Percentiles rank a stretch among this genome's conserved stretches.
Evolutionary conservation across 805 yeast genomes (phyloP).

Genomic region (Kuraishia floccosa): DNA sequence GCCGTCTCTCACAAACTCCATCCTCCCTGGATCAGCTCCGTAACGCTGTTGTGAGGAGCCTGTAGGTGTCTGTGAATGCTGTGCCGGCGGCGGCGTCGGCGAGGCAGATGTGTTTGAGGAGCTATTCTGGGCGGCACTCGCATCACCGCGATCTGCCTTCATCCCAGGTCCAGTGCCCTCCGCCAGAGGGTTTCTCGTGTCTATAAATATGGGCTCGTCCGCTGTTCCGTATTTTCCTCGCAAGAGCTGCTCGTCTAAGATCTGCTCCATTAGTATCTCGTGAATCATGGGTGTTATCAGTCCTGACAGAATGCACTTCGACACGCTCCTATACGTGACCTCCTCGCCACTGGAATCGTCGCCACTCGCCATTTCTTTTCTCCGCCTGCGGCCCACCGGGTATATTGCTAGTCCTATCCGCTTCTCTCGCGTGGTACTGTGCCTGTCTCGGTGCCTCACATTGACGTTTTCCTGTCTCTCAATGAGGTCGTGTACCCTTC

Average conservation of each 20-base stretch:
- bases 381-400: no score
- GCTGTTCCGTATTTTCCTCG: constrained; percentile 18
- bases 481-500: no score
- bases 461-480: constrained; percentile 3
- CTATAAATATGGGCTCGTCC: constrained; percentile 12
- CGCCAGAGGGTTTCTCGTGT: constrained; percentile 6
- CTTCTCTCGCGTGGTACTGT: no score
- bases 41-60: no score
- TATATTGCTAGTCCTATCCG: no score
- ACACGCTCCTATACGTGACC: constrained; percentile 18
- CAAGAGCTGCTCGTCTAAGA: constrained; percentile 18
- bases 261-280: constrained; percentile 16
- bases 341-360: constrained; percentile 3
- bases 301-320: constrained; percentile 17
- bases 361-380: neutral
- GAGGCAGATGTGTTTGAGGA: neutral
- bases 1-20: constrained; percentile 14
- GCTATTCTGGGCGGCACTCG: no score
- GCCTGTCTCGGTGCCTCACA: neutral
- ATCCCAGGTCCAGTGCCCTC: no score
- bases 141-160: no score
- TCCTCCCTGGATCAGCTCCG: constrained; percentile 21
- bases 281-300: constrained; percentile 21
- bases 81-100: constrained; percentile 10
- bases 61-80: no score